Evolutionary conservation across 768 basidiomycete species (phyloP).

Genomic region (Mycena pura): DNA sequence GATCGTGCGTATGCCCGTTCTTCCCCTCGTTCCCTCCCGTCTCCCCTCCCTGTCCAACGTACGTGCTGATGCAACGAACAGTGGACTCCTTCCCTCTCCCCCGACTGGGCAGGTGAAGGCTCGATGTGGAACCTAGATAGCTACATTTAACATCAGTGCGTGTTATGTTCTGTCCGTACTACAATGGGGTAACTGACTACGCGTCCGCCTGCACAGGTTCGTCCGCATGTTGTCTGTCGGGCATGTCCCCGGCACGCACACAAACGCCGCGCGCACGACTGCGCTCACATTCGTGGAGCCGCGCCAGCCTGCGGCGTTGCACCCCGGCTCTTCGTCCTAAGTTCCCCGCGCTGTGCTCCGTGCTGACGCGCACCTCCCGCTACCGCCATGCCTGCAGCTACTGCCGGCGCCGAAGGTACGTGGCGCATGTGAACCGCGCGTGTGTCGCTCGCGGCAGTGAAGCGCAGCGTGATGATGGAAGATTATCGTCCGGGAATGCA

Average conservation of each 20-base stretch:
- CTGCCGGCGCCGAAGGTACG: neutral
- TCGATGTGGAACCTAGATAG: constrained; percentile 89
- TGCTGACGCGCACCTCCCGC: constrained; percentile 17
- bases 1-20: neutral
- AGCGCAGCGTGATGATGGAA: constrained; percentile 87
- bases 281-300: constrained; percentile 20
- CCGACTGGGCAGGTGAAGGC: constrained; percentile 87
- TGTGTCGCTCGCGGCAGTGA: constrained; percentile 67
- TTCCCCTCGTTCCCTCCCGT: too few relatives aligned
- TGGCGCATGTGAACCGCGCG: constrained; percentile 3
- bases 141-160: constrained; percentile 87
- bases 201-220: constrained; percentile 46
- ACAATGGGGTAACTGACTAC: neutral
- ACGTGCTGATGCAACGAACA: too few relatives aligned
- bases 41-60: too few relatives aligned
- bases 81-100: constrained; percentile 23
- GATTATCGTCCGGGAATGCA: constrained; percentile 67
- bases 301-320: constrained; percentile 55
- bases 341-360: constrained; percentile 65
- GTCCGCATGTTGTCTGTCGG: constrained; percentile 76
- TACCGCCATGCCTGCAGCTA: too few relatives aligned
- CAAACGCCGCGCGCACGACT: constrained; percentile 15
- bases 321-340: too few relatives aligned
- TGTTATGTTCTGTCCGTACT: constrained; percentile 4
- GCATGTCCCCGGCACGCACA: neutral